These are phyloP conservation scores for Geoglossum cookeanum DNA, from an alignment of 2,329 filamentous ascomycete genomes.

Conservation along the genomic window DNA sequence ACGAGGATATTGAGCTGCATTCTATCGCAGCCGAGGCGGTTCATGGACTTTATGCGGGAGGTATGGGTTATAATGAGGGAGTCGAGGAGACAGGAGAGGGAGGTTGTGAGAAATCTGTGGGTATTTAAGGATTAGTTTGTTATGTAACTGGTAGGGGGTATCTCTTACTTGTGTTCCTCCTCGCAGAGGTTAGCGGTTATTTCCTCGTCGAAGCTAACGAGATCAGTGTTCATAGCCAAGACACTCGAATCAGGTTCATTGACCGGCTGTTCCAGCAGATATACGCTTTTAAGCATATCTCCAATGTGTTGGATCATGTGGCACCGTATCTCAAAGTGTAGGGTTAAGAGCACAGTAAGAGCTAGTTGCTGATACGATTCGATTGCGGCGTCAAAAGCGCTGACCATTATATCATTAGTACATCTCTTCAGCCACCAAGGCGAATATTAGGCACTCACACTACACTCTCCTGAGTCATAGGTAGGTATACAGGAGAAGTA, in stretches of 20 bases:
- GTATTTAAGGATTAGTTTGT: not conserved
- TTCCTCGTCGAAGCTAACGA: conserved; percentile 77
- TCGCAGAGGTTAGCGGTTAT: conserved; percentile 52
- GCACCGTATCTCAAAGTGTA: conserved; percentile 77
- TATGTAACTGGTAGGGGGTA: not conserved
- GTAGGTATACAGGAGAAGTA: conserved; percentile 55
- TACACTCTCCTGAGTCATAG: conserved; percentile 71
- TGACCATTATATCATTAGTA: conserved; percentile 16
- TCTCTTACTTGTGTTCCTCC: conserved; percentile 30
- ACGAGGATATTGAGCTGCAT: conserved; percentile 92
- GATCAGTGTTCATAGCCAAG: conserved; percentile 61
- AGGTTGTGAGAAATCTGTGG: conserved; percentile 53
- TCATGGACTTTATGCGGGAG: conserved; percentile 59
- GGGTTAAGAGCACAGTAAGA: conserved; percentile 56
- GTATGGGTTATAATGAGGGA: conserved; percentile 56
- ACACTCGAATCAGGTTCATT: conserved; percentile 63
- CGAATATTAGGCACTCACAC: conserved; percentile 32
- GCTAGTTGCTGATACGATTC: conserved; percentile 68
- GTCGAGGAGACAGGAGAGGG: conserved; percentile 63
- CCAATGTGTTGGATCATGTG: conserved; percentile 65
- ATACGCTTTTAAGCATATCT: conserved; percentile 28
- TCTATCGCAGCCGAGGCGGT: conserved; percentile 59
- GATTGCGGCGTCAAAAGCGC: conserved; percentile 73
- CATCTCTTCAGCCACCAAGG: conserved; percentile 7
- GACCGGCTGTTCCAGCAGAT: conserved; percentile 48